Percentiles rank a stretch among this genome's conserved stretches.
phyloP scores from a whole-genome alignment of 2,329 filamentous ascomycete genomes.

The Hirsutella minnesotensis region DNA sequence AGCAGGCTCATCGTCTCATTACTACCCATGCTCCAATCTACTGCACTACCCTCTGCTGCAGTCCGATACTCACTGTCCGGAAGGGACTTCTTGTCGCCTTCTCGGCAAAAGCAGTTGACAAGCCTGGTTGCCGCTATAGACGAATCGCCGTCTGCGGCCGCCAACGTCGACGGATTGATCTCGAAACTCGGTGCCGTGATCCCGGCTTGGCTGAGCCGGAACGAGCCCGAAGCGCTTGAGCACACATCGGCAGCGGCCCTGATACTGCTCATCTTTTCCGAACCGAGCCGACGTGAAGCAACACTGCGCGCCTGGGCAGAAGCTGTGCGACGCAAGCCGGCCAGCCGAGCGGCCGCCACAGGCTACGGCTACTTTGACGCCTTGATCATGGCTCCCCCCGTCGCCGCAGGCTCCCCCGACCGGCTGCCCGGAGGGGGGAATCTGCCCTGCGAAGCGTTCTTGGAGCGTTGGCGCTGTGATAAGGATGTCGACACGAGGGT shows the following conservation, averaged over 20 bases:
- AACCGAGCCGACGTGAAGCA: slow-evolving; percentile 19
- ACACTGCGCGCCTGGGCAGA: slow-evolving; percentile 35
- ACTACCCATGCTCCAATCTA: slow-evolving; percentile 33
- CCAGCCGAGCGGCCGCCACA: slow-evolving; percentile 21
- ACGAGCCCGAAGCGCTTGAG: slow-evolving; percentile 37
- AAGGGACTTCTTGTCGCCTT: slow-evolving; percentile 11
- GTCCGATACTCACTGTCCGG: slow-evolving; percentile 10
- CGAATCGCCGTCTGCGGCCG: not conserved
- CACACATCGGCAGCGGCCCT: slow-evolving; percentile 39
- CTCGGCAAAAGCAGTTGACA: slow-evolving; percentile 9
- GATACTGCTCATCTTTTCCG: slow-evolving; percentile 34
- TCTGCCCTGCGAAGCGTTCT: slow-evolving; percentile 31
- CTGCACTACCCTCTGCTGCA: slow-evolving; percentile 10
- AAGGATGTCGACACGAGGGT: slow-evolving; percentile 38
- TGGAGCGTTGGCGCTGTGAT: slow-evolving; percentile 40
- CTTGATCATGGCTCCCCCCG: slow-evolving; percentile 35
- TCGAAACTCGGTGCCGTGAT: slow-evolving; percentile 21
- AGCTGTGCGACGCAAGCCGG: slow-evolving; percentile 22
- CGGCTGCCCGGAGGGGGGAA: slow-evolving; percentile 6
- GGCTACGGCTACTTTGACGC: slow-evolving; percentile 42
- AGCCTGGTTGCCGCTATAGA: slow-evolving; percentile 11
- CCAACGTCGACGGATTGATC: slow-evolving; percentile 10
- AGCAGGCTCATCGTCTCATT: slow-evolving; percentile 45
- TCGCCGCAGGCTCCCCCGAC: slow-evolving; percentile 15
- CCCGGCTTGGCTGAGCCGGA: slow-evolving; percentile 33